Evolutionary conservation across 2,329 filamentous ascomycete genomes (phyloP).

Genomic region (Diplodia sapinea): DNA sequence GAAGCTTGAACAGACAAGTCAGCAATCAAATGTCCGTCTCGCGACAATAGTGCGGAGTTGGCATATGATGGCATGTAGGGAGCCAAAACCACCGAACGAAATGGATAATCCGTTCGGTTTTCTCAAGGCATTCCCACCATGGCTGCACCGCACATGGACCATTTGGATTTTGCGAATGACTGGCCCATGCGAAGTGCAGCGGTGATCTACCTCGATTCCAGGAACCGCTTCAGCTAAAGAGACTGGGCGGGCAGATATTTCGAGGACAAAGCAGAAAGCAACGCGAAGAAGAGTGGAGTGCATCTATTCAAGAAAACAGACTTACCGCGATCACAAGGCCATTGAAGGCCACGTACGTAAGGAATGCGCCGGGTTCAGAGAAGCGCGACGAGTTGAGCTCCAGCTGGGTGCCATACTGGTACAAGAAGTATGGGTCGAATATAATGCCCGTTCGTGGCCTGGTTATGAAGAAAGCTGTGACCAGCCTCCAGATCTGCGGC

Average conservation of each 20-base stretch:
- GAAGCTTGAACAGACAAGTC: slow-evolving; percentile 36
- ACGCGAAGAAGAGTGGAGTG: not conserved
- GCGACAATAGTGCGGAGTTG: not conserved
- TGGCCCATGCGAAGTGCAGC: slow-evolving; percentile 54
- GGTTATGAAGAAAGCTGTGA: slow-evolving; percentile 65
- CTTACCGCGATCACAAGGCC: slow-evolving; percentile 78
- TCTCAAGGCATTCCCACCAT: slow-evolving; percentile 60
- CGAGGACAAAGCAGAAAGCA: slow-evolving; percentile 52
- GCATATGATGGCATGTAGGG: slow-evolving; percentile 63
- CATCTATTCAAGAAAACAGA: slow-evolving; percentile 36
- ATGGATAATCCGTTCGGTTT: slow-evolving; percentile 62
- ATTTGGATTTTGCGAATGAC: slow-evolving; percentile 59
- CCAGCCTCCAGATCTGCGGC: slow-evolving; percentile 65
- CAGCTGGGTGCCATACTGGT: slow-evolving; percentile 75
- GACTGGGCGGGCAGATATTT: slow-evolving; percentile 62
- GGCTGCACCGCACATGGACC: slow-evolving; percentile 55
- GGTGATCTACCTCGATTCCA: slow-evolving; percentile 61
- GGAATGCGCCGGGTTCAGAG: slow-evolving; percentile 74
- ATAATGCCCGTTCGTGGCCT: slow-evolving; percentile 63
- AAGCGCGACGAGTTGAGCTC: slow-evolving; percentile 77
- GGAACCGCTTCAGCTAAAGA: slow-evolving; percentile 61
- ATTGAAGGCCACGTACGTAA: slow-evolving; percentile 80
- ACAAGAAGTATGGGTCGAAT: slow-evolving; percentile 79
- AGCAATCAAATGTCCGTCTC: slow-evolving; percentile 2
- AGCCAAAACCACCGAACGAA: slow-evolving; percentile 64